Percentiles rank a stretch among this genome's conserved stretches.
Evolutionary conservation across 805 yeast genomes (phyloP).

Genomic region (Nakazawaea wickerhamii): DNA sequence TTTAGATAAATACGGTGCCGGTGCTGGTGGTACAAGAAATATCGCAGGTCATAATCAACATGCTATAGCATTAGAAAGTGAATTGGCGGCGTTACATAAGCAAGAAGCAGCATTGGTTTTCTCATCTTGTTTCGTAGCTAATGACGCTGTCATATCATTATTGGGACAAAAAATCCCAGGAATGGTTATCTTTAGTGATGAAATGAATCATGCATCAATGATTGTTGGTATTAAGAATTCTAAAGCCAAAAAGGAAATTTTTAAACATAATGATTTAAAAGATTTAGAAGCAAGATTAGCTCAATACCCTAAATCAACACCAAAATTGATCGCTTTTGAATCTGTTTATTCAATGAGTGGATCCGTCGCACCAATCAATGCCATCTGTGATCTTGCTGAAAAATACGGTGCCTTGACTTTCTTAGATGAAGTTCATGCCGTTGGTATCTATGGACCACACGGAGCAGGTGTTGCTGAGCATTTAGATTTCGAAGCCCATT

Average conservation of each 20-base stretch:
- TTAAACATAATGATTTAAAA: conserved; percentile 82
- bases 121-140: conserved; percentile 93
- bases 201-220: conserved; percentile 96
- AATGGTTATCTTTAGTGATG: conserved; percentile 89
- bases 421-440: conserved; percentile 98
- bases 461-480: conserved; percentile 99
- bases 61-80: conserved; percentile 83
- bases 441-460: conserved; percentile 98
- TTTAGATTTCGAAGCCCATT: conserved; percentile 79
- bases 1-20: conserved; percentile 88
- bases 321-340: conserved; percentile 95
- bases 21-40: conserved; percentile 99
- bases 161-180: conserved; percentile 89
- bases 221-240: conserved; percentile 93
- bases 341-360: conserved; percentile 99
- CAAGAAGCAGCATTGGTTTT: conserved; percentile 95
- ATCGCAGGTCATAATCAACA: conserved; percentile 95
- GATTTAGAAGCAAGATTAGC: conserved; percentile 79
- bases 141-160: conserved; percentile 88
- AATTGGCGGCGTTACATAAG: conserved; percentile 84
- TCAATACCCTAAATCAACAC: conserved; percentile 77
- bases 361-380: conserved; percentile 88
- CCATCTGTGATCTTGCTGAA: conserved; percentile 92
- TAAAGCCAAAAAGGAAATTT: conserved; percentile 79
- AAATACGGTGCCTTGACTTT: conserved; percentile 97